phyloP scores from a whole-genome alignment of 345 rosid genomes.

The Eucalyptus viminalis region DNA sequence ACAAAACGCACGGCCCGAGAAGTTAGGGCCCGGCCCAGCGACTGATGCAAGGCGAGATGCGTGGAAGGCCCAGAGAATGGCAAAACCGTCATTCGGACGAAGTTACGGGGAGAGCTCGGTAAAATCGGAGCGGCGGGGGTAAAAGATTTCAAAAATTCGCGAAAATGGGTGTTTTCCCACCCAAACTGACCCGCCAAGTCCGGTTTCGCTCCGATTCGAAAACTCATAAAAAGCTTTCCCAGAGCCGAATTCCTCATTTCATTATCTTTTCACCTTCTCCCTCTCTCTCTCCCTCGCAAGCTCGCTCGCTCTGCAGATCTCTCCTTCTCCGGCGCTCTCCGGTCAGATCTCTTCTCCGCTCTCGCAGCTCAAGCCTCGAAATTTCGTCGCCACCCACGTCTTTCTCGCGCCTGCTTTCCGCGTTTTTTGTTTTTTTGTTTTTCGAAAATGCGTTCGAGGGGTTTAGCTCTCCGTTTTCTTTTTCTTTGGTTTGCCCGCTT shows the following conservation, averaged over 20 bases:
- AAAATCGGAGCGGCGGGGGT: neutral
- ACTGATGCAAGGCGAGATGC: neutral
- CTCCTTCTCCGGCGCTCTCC: neutral
- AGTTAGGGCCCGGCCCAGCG: neutral
- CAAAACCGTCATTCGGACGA: neutral
- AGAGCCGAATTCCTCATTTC: neutral
- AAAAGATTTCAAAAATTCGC: neutral
- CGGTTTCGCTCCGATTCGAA: neutral
- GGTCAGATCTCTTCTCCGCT: neutral
- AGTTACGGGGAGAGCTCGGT: neutral
- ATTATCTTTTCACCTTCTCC: neutral
- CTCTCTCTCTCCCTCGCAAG: neutral
- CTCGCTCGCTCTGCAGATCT: neutral
- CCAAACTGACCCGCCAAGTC: neutral
- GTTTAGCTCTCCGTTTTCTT: neutral
- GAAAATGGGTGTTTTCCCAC: neutral
- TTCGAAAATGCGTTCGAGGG: neutral
- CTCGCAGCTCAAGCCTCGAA: neutral
- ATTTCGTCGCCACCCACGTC: neutral
- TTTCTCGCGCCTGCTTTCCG: neutral
- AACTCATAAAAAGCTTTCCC: neutral
- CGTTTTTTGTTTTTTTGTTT: neutral
- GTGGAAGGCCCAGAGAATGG: neutral
- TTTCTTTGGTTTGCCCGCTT: neutral
- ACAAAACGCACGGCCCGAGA: neutral